phyloP scores from a whole-genome alignment of 768 basidiomycete species.

The Pisolithus orientalis region DNA sequence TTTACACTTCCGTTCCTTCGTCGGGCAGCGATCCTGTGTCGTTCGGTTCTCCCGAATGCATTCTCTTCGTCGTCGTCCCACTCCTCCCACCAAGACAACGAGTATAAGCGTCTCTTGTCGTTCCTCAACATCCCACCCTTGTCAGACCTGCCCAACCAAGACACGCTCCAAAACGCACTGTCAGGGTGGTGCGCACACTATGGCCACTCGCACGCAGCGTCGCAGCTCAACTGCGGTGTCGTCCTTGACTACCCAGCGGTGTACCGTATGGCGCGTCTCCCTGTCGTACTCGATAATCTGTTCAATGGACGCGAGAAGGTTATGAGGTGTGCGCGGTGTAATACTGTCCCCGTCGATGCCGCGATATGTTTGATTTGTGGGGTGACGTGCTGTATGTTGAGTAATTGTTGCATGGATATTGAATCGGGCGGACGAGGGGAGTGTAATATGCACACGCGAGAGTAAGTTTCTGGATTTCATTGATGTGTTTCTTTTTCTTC shows the following conservation, averaged over 20 bases:
- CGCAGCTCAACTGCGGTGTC: conserved; percentile 75
- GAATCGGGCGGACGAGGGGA: conserved; percentile 64
- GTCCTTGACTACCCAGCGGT: conserved; percentile 75
- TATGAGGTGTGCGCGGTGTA: conserved; percentile 70
- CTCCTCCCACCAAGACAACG: conserved; percentile 43
- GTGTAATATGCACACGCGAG: conserved; percentile 92
- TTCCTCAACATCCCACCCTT: conserved; percentile 77
- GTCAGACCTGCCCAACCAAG: conserved; percentile 72
- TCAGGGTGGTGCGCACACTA: conserved; percentile 90
- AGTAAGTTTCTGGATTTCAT: conserved; percentile 50
- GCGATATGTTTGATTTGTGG: conserved; percentile 94
- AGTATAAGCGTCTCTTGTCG: conserved; percentile 72
- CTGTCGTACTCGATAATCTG: conserved; percentile 74
- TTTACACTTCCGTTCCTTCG: conserved; percentile 92
- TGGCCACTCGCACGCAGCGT: conserved; percentile 71
- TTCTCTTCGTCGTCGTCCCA: conserved; percentile 42
- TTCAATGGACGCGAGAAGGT: conserved; percentile 71
- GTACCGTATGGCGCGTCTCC: conserved; percentile 80
- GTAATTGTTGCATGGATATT: conserved; percentile 80
- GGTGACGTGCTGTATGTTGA: conserved; percentile 79
- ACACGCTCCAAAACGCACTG: conserved; percentile 82
- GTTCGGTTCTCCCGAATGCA: conserved; percentile 60
- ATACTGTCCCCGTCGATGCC: conserved; percentile 73
- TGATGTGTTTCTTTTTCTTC: neutral
- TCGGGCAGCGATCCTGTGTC: conserved; percentile 77